Evolutionary conservation across 768 basidiomycete genomes (phyloP).

Genomic region (Phlebiopsis flavidoalba): DNA sequence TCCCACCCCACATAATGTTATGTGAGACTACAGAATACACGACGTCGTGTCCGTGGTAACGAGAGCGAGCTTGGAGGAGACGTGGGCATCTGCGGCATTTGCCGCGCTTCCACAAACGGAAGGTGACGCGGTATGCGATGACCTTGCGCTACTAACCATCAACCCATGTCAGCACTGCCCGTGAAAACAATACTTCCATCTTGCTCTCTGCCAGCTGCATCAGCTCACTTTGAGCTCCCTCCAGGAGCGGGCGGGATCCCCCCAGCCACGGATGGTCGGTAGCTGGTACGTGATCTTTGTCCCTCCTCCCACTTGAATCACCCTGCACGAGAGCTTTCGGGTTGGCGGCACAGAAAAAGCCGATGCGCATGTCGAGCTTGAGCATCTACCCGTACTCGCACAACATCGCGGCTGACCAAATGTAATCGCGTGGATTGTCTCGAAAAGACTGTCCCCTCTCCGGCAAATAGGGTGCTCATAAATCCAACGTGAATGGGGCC

Average conservation of each 20-base stretch:
- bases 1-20: too few species aligned
- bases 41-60: too few species aligned
- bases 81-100: too few species aligned
- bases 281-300: constrained; percentile 42
- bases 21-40: too few species aligned
- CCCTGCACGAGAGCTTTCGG: constrained; percentile 39
- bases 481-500: neutral
- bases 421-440: constrained; percentile 33
- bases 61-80: too few species aligned
- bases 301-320: constrained; percentile 33
- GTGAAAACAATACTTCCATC: neutral
- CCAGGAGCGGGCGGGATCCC: constrained; percentile 2
- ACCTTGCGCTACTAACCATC: neutral
- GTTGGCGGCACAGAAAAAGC: constrained; percentile 42
- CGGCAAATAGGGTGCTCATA: neutral
- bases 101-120: too few species aligned
- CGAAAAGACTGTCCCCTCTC: neutral
- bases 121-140: neutral
- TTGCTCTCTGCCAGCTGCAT: neutral
- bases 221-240: neutral
- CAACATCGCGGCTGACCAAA: constrained; percentile 48
- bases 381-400: constrained; percentile 43
- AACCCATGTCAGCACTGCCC: neutral
- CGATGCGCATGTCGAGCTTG: constrained; percentile 35
- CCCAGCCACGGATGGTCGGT: constrained; percentile 35